Base-by-base conservation (phyloP, 2,329 filamentous ascomycete species). In the Sclerotinia borealis region DNA sequence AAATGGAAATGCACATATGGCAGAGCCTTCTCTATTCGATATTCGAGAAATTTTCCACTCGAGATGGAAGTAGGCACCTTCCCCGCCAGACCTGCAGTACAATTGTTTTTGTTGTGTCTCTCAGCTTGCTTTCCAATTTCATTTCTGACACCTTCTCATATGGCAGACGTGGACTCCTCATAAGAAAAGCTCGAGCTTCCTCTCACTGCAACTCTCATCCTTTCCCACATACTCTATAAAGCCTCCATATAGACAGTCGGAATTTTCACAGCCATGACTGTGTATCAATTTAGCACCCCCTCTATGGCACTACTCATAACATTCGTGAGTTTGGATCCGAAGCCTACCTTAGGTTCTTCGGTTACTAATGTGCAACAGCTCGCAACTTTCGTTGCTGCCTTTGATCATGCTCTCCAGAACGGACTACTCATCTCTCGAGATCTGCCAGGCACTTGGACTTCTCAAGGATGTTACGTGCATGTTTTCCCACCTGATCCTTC, bases 401-500 rank as follows among this genome's bases (percentile, higher is more conserved):
- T 31, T 17, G 41, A 37, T 19, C 13, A 58, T 37, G 9, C 19
- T 58, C 8, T 45, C 6, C 19, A 19, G 9, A 19, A 22, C 34
- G 6, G 15, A 19, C 48, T 59, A 3, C 41, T 62, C 13, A 52
- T 63, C 27, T 63, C 67, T 13, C 61, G 60, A 15, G 63, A 10
- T 34, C 64, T 70, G 15, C 67, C 68, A 36, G 64, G 63, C 15
- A 63, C 59, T 27, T 73, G 70, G 70, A 63, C 63, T 3, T 72
- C 65, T 19, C 49, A 69, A 62, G 71, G 71, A 45, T 73, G 71
- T 48, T 72, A 70, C 49, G 64, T 66, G 43, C 68, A 69, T 25
- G 65, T 60, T 43, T 58, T 13, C 27, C 10, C 36, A n/a, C 36
- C n/a, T n/a, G n/a, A 39, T 47, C 6, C 25, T 50, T 54, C 4